Evolutionary conservation across 2,329 filamentous ascomycete genomes (phyloP), one percentile per base, ranked within the genome.

Genomic region (Cladosporium sp.): DNA sequence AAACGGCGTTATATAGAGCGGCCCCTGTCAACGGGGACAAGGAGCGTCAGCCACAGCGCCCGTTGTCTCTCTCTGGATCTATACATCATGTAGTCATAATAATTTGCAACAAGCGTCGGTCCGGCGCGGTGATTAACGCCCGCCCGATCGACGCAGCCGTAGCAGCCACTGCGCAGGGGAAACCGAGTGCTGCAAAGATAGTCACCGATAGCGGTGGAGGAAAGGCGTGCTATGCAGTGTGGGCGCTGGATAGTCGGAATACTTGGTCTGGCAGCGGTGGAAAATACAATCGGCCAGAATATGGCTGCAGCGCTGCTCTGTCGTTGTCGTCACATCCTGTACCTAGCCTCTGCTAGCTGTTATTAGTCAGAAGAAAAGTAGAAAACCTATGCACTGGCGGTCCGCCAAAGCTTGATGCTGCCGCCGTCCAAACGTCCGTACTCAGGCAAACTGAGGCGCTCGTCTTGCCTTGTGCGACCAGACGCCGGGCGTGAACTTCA

Each of bases 121-220:
- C 26, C 60, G 60, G 38, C 24, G n/a, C 47, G 47, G 28, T 54
- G 47, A 63, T 54, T 44, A 28, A 28, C 47, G 47, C 49, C 60
- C 49, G 60, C 30, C 59, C 60, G 60, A 63, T 63, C 60, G 47
- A 55, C 60, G 60, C 60, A 63, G 60, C 60, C 60, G 60, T 61
- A 34, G 60, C 49, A 63, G 60, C 60, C 60, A 63, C 60, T 36
- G 30, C 49, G 60, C 60, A 54, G 47, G 49, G 60, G 59, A 49
- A 41, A 61, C 24, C n/a, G 59, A 61, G 28, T 24, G 52, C 52
- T 55, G 52, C 52, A 55, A 55, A 55, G 52, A 55, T 32, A 55
- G 52, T 32, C 26, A 55, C 52, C 52, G 52, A 55, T 55, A 55
- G 52, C 52, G 52, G 52, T 55, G 52, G 52, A 55, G 18, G 52